phyloP scores from a whole-genome alignment of 2,329 filamentous ascomycete species.

The Rhinocladiella mackenziei region DNA sequence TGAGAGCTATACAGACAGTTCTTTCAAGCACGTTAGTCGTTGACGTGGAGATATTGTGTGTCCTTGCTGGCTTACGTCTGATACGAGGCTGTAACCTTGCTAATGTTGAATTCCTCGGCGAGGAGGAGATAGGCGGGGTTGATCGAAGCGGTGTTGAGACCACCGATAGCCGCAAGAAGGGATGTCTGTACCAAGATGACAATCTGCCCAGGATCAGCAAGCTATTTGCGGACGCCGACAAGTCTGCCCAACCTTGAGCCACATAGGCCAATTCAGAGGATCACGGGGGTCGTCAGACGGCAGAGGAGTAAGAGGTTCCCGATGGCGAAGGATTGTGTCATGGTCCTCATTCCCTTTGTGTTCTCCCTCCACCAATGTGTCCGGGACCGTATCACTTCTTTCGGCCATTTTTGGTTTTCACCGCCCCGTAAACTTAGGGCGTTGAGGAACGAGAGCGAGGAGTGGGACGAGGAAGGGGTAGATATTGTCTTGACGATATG shows the following conservation, averaged over 20 bases:
- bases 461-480: not conserved
- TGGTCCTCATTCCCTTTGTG: not conserved
- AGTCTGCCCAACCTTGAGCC: constrained; percentile 26
- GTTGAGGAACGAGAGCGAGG: not conserved
- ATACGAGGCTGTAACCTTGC: constrained; percentile 23
- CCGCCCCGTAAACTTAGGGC: not conserved
- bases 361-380: constrained; percentile 9
- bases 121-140: constrained; percentile 25
- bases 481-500: constrained; percentile 1
- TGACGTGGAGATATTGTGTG: no score
- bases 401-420: not conserved
- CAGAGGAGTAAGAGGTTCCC: constrained; percentile 7
- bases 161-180: constrained; percentile 28
- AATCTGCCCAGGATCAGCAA: constrained; percentile 27
- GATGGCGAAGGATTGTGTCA: not conserved
- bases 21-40: constrained; percentile 20
- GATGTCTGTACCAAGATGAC: constrained; percentile 29
- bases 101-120: constrained; percentile 22
- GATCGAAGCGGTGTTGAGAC: constrained; percentile 26
- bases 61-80: constrained; percentile 30
- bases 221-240: constrained; percentile 30
- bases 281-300: constrained; percentile 27
- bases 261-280: constrained; percentile 30
- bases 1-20: constrained; percentile 33
- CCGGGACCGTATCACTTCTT: not conserved